Evolutionary conservation across 1,284 basidiomycete genomes (phyloP).

Genomic region (Sanghuangporus baumii): DNA sequence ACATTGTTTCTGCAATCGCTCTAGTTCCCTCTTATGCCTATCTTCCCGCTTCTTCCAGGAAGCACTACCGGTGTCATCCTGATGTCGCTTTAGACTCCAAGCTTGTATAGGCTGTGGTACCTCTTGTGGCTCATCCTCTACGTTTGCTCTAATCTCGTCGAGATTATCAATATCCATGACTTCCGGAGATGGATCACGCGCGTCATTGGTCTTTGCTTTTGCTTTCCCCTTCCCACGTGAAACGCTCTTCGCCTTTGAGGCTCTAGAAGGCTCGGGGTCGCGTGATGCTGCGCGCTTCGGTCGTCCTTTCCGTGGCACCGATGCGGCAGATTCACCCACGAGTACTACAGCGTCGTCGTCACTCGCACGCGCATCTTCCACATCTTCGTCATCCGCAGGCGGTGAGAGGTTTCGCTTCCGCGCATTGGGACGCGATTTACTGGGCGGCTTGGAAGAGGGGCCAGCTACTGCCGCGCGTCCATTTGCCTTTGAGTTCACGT

Average conservation of each 20-base stretch:
- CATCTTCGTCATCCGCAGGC: conserved; percentile 24
- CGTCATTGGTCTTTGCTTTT: conserved; percentile 16
- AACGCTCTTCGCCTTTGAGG: conserved; percentile 19
- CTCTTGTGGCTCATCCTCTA: conserved; percentile 9
- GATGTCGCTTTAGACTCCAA: not conserved
- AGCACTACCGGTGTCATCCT: not conserved
- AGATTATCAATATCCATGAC: conserved; percentile 9
- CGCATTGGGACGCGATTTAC: conserved; percentile 6
- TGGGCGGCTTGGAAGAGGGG: conserved; percentile 19
- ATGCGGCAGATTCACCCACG: not conserved
- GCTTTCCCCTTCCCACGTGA: conserved; percentile 25
- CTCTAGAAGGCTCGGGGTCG: conserved; percentile 5
- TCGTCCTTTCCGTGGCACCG: not conserved
- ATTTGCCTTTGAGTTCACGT: conserved; percentile 10
- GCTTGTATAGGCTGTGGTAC: not conserved
- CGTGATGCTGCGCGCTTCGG: conserved; percentile 11
- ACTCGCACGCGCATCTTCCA: conserved; percentile 20
- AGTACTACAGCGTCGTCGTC: not conserved
- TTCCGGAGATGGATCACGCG: conserved; percentile 8
- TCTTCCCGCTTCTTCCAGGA: conserved; percentile 11
- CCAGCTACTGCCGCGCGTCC: conserved; percentile 17
- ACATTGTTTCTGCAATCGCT: conserved; percentile 16
- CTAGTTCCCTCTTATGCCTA: conserved; percentile 10
- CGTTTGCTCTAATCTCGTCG: conserved; percentile 7
- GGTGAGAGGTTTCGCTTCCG: conserved; percentile 24